Evolutionary conservation across 176 grass and related monocot genomes (phyloP).

Genomic region (Musa acuminata): DNA sequence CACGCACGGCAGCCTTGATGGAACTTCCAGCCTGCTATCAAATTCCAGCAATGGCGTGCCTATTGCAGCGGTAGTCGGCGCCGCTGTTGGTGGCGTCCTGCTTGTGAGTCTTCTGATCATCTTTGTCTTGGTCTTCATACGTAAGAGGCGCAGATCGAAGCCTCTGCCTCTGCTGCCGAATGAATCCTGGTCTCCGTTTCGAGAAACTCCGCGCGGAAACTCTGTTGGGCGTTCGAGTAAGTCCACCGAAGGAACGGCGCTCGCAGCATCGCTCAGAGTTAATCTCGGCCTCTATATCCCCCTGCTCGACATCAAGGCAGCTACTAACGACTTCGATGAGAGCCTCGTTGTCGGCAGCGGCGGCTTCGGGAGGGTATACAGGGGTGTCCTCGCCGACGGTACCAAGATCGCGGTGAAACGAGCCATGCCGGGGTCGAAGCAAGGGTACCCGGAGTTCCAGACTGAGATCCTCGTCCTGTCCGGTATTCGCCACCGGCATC

Average conservation of each 20-base stretch:
- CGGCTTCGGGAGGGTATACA: slow-evolving; percentile 1
- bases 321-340: background rate
- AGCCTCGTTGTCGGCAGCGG: background rate
- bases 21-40: background rate
- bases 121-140: background rate
- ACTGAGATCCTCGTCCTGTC: background rate
- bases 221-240: background rate
- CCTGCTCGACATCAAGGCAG: background rate
- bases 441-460: slow-evolving; percentile 3
- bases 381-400: background rate
- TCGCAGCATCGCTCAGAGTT: background rate
- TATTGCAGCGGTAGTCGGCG: background rate
- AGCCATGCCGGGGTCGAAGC: background rate
- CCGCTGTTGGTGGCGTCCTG: background rate
- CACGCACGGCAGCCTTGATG: too few species aligned
- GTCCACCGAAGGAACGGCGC: background rate
- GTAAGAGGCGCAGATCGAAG: background rate
- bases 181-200: background rate
- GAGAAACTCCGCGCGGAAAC: background rate
- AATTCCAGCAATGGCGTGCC: background rate
- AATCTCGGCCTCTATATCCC: background rate
- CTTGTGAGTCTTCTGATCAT: background rate
- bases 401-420: background rate
- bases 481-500: background rate
- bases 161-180: background rate